Percentiles rank a stretch among this genome's conserved stretches.
phyloP scores from a whole-genome alignment of 2,329 filamentous ascomycete species.

The Penicillium sp. region DNA sequence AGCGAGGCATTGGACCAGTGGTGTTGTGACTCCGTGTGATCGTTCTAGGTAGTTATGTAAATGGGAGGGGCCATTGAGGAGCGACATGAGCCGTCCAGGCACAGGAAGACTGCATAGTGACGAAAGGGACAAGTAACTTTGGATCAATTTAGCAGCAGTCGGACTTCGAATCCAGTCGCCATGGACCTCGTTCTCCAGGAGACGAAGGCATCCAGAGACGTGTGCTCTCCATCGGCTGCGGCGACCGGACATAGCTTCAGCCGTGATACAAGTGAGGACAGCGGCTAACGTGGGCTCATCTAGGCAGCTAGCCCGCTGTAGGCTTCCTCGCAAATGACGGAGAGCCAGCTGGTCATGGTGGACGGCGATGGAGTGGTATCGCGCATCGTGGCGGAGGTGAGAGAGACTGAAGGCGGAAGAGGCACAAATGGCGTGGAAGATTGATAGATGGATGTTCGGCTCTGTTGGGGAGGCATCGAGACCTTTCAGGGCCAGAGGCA shows the following conservation, averaged over 20 bases:
- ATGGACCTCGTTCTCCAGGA: constrained; percentile 18
- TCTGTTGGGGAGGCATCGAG: constrained; percentile 9
- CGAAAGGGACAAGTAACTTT: constrained; percentile 25
- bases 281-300: constrained; percentile 17
- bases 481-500: constrained; percentile 18
- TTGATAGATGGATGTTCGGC: constrained; percentile 22
- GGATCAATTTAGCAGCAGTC: constrained; percentile 16
- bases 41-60: constrained; percentile 22
- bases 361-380: constrained; percentile 22
- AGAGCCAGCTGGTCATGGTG: constrained; percentile 25
- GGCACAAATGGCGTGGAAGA: constrained; percentile 25
- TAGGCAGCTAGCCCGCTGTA: constrained; percentile 9
- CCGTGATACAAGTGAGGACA: constrained; percentile 16
- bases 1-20: constrained; percentile 21
- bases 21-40: constrained; percentile 24
- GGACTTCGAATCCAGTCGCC: constrained; percentile 15
- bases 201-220: constrained; percentile 17
- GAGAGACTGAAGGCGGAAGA: constrained; percentile 21
- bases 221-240: constrained; percentile 21
- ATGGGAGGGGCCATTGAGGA: constrained; percentile 17
- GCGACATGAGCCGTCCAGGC: constrained; percentile 16
- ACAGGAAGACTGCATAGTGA: constrained; percentile 24
- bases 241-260: constrained; percentile 23
- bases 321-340: constrained; percentile 21
- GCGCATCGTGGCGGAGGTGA: constrained; percentile 20